Evolutionary conservation across 352 stramenopile species (phyloP), one percentile per base, ranked within the genome.

Genomic region (Globisporangium yorkense): DNA sequence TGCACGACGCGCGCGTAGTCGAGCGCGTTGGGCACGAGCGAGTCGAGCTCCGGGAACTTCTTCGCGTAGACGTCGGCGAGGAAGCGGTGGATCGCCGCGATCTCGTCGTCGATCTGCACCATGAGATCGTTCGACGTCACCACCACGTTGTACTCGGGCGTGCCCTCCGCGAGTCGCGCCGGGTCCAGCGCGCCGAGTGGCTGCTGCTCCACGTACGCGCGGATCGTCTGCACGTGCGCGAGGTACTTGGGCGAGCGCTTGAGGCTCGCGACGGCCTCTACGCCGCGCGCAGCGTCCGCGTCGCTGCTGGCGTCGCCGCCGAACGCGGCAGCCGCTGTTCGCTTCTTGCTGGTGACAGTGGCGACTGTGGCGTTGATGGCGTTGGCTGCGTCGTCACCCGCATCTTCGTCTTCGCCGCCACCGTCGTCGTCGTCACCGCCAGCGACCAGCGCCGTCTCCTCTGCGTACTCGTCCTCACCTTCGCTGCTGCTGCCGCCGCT

Each of bases 31-130:
- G 92, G 84, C 24, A 99, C 75, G 13, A 98, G 72, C 44, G 96
- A 92, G 67, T 98, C 92, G 21, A 99, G 76, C 62, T 98, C 94
- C 0, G 95, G 92, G 67, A 99, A 98, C 69, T 98, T 97, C 20
- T 77, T 75, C 43, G 81, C 68, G 71, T 98, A 98, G 8, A 96
- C 62, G 45, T 98, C 90, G 4, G 86, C 75, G 41, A 98, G 81
- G 61, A 96, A 97, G 24, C 86, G 80, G 65, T 98, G 92, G 39
- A 97, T 84, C 5, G 75, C 77, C 20, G 75, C 71, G 51, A 98
- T 94, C 66, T 98, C 92, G 65, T 97, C 89, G 63, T 98, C 89
- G 48, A 98, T 97, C 54, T 96, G 79, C 51, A 92, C 79, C 74
- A 98, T 93, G 46, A 97, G 70, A 61, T 95, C 88, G 67, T 98